phyloP scores from a whole-genome alignment of 2,329 filamentous ascomycete genomes.

The Penicillium sp. region DNA sequence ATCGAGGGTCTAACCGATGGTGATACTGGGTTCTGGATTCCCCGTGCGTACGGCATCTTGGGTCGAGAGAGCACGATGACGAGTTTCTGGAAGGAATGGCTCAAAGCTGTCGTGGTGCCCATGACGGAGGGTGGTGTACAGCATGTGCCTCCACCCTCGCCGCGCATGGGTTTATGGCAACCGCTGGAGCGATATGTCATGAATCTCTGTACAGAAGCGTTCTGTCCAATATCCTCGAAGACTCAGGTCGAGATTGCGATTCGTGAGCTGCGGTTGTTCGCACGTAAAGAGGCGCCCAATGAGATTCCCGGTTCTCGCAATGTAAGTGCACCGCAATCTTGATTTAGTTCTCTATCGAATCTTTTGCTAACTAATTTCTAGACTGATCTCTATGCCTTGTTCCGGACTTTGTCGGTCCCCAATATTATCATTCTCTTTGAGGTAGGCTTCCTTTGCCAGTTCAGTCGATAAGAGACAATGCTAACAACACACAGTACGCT shows the following conservation, averaged over 20 bases:
- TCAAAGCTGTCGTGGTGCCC: slow-evolving; percentile 87
- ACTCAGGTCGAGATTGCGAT: slow-evolving; percentile 93
- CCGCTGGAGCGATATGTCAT: slow-evolving; percentile 95
- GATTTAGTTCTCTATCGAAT: slow-evolving; percentile 2
- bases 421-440: slow-evolving; percentile 93
- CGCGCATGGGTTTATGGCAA: slow-evolving; percentile 90
- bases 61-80: slow-evolving; percentile 81
- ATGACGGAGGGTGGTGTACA: slow-evolving; percentile 88
- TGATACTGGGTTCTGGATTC: slow-evolving; percentile 94
- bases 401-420: slow-evolving; percentile 82
- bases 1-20: slow-evolving; percentile 95
- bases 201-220: slow-evolving; percentile 92
- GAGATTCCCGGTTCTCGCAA: slow-evolving; percentile 90
- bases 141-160: slow-evolving; percentile 82
- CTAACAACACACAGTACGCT: slow-evolving; percentile 58
- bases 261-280: slow-evolving; percentile 85
- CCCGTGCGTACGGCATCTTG: slow-evolving; percentile 87
- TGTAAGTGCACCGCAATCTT: slow-evolving; percentile 27
- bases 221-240: slow-evolving; percentile 87
- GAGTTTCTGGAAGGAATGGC: slow-evolving; percentile 98
- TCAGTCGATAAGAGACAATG: neutral
- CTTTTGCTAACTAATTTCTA: slow-evolving; percentile 21
- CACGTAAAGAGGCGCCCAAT: slow-evolving; percentile 87
- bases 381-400: slow-evolving; percentile 89
- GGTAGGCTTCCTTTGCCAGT: slow-evolving; percentile 25